Base-by-base conservation (phyloP, 352 stramenopile species). In the Phytophthora quininea region DNA sequence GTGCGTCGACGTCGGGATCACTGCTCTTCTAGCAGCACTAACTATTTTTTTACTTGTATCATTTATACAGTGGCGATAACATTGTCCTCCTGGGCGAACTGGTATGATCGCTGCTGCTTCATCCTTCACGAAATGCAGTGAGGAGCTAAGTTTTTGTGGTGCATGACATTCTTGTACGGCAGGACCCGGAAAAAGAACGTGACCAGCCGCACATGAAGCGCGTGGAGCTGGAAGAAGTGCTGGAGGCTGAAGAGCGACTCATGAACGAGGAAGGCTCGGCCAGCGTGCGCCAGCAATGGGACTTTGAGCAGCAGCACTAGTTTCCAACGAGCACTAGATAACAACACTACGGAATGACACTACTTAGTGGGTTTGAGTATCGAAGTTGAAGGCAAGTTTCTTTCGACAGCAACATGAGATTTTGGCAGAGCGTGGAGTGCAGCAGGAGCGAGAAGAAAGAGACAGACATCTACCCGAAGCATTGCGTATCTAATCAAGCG, bases 1-100 rank as follows among this genome's bases (percentile, higher is more conserved):
- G 77, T 96, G 71, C 14, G 19, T 24, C 19, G 19, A 0, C 19
- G 19, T 24, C 19, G 19, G 19, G 19, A 24, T 0, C 19, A 24
- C 19, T 24, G 19, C 19, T 24, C 19, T 24, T 0, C 19, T 24
- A 24, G 19, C 19, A 24, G 19, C 19, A 24, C 19, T 24, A 24
- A 24, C 19, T 24, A 24, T 24, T 24, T 24, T 24, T 24, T 24
- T 24, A 24, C 19, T 24, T 24, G 19, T 24, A 24, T 24, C 19
- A 24, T 24, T 24, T 24, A 24, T 24, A 24, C 46, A 96, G 88
- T 67, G 88, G 88, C 32, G 88, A 95, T 71, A 96, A 93, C 58
- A 93, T 96, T 62, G 88, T 96, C 54, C 82, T 96, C 27, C 82
- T 96, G 5, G 88, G 88, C 43, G 86, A 96, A 58, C 57, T 96